These are phyloP conservation scores for Phialophora macrospora DNA, from an alignment of 2,329 filamentous ascomycete species.

Conservation along the genomic window DNA sequence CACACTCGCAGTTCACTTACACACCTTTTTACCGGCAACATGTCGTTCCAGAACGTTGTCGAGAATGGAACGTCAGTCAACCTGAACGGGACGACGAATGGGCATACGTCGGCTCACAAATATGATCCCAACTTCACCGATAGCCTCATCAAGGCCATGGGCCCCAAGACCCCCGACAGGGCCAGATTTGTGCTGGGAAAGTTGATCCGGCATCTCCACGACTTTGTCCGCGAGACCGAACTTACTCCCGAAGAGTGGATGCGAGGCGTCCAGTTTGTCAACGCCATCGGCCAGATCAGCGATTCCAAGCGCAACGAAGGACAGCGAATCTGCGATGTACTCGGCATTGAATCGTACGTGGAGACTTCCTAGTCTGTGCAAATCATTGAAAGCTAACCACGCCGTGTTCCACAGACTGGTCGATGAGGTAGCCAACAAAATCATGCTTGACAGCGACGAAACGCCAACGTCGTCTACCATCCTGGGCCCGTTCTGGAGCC, in stretches of 20 bases:
- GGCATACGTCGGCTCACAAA: conserved; percentile 37
- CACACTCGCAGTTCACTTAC: not conserved
- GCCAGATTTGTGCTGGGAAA: conserved; percentile 66
- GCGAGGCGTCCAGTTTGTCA: conserved; percentile 74
- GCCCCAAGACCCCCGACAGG: conserved; percentile 68
- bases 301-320: conserved; percentile 73
- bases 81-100: conserved; percentile 9
- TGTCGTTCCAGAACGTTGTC: not conserved
- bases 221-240: conserved; percentile 78
- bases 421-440: conserved; percentile 76
- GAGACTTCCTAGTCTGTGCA: not conserved
- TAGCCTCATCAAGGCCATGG: conserved; percentile 74
- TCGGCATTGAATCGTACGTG: conserved; percentile 68
- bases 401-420: conserved; percentile 57
- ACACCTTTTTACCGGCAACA: not conserved
- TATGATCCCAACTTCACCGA: conserved; percentile 80
- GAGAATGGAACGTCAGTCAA: not conserved
- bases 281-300: conserved; percentile 72
- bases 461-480: conserved; percentile 58
- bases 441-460: conserved; percentile 64
- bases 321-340: conserved; percentile 72
- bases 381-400: conserved; percentile 14
- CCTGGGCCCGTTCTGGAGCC: conserved; percentile 78
- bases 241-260: conserved; percentile 79
- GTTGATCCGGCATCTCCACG: conserved; percentile 74